Base-by-base conservation (phyloP, 106 monocot species). In the Hemerocallis citrina region DNA sequence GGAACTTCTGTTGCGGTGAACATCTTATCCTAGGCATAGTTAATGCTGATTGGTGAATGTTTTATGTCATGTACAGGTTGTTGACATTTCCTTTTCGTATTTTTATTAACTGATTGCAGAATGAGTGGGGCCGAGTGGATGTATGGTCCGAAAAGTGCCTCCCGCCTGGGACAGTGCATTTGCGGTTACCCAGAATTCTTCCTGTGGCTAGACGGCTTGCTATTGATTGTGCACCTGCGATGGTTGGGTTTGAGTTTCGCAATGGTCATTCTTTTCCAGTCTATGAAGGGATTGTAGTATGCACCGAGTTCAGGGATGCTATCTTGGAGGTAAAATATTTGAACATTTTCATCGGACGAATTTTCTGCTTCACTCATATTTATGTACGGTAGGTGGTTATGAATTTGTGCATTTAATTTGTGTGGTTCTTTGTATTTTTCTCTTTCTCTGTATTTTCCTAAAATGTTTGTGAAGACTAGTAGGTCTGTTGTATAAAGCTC, bases 121-220 rank as follows among this genome's bases (percentile, higher is more conserved):
- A 98, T 64, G 98, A 98, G 47, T 79, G 85, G 55, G 98, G 98
- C 49, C 87, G 88, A 71, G 88, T 98, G 31, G 98, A 98, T 51
- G 88, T 71, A n/a, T 98, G 98, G 98, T 92, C 98, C 51, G 98
- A 92, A 67, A 98, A 88, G 77, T 98, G 98, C 41, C 79, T 98
- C 6, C 98, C 98, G 10, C 91, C 73, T 58, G 98, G 98, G 41
- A 92, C 92, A 4, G 70, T 82, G 45, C 98, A 98, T 68, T 55
- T 98, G 82, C 84, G 82, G 65, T 68, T 98, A 33, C 92, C 98
- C 55, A 92, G 92, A 80, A 30, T 98, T 51, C 76, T 79, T 68
- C 65, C 79, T 37, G 81, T 98, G 70, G 98, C 64, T 48, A 84
- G 66, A 61, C 79, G 87, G 67, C 70, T 98, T 16, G 87, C 63